These are phyloP conservation scores for Furcasterigmium furcatum DNA, from an alignment of 2,329 filamentous ascomycete species.

Conservation along the genomic window DNA sequence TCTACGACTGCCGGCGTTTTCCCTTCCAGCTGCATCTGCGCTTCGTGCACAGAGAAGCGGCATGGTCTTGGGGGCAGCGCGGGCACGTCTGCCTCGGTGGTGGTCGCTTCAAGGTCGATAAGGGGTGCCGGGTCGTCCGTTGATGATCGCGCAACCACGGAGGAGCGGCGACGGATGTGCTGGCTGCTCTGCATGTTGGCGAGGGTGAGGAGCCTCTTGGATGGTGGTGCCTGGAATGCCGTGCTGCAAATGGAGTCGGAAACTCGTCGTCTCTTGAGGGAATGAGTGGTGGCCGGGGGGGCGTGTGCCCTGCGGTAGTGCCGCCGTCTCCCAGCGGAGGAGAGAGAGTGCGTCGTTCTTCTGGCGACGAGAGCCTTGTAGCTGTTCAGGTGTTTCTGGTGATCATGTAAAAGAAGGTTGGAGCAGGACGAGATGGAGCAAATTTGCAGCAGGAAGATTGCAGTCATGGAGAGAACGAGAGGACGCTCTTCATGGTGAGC, in stretches of 20 bases:
- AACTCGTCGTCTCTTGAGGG: conserved; percentile 26
- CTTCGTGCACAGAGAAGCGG: background rate
- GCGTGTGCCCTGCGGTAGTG: conserved; percentile 31
- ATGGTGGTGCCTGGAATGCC: conserved; percentile 21
- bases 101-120: conserved; percentile 4
- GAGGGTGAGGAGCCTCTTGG: conserved; percentile 17
- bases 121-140: conserved; percentile 7
- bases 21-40: background rate
- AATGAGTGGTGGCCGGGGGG: conserved; percentile 28
- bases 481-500: conserved; percentile 14
- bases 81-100: conserved; percentile 1
- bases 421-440: conserved; percentile 44
- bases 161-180: conserved; percentile 35
- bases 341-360: conserved; percentile 29
- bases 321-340: conserved; percentile 31
- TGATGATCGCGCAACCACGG: conserved; percentile 30
- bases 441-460: conserved; percentile 38
- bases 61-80: background rate
- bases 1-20: conserved; percentile 9
- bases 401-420: conserved; percentile 41
- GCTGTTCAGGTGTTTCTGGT: conserved; percentile 34
- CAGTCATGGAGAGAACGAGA: conserved; percentile 39
- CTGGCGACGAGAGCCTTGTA: conserved; percentile 39
- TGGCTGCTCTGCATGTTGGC: conserved; percentile 21
- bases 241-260: conserved; percentile 1